These are phyloP conservation scores for Hapsidospora chrysogenum DNA, from an alignment of 495 filamentous ascomycete species.

Conservation along the genomic window DNA sequence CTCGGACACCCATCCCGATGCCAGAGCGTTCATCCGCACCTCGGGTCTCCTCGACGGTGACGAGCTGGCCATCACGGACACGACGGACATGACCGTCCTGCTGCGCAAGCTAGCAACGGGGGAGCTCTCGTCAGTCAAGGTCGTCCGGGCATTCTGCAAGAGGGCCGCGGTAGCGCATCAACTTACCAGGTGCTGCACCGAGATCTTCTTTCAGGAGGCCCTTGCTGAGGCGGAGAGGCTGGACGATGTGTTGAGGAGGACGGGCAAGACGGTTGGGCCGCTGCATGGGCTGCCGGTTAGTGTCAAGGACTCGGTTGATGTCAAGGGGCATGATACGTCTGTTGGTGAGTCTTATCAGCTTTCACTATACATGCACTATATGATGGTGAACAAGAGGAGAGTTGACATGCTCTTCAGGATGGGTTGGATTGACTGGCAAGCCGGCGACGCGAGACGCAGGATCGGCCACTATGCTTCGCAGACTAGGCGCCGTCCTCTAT, in stretches of 20 bases:
- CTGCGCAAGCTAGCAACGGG: constrained; percentile 14
- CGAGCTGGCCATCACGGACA: constrained; percentile 16
- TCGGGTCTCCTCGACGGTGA: too few species aligned
- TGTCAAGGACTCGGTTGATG: constrained; percentile 50
- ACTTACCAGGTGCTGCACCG: constrained; percentile 41
- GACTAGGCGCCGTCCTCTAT: constrained; percentile 32
- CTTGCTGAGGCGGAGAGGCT: constrained; percentile 38
- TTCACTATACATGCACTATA: too few species aligned
- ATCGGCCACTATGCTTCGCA: constrained; percentile 26
- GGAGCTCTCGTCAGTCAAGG: constrained; percentile 12
- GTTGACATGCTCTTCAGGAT: too few species aligned
- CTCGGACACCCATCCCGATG: too few species aligned
- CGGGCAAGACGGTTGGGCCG: constrained; percentile 35
- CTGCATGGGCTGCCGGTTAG: constrained; percentile 53
- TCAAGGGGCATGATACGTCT: constrained; percentile 35
- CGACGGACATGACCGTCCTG: constrained; percentile 10
- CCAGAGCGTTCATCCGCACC: too few species aligned
- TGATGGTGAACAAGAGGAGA: too few species aligned
- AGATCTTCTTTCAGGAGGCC: constrained; percentile 48
- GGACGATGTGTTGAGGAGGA: constrained; percentile 30
- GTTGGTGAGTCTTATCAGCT: too few species aligned
- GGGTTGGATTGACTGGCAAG: too few species aligned
- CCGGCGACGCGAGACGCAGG: constrained; percentile 19
- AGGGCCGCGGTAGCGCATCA: constrained; percentile 17
- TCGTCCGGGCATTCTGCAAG: constrained; percentile 20